Evolutionary conservation across 768 basidiomycete species (phyloP).

Genomic region (Mycena olivaceomarginata): DNA sequence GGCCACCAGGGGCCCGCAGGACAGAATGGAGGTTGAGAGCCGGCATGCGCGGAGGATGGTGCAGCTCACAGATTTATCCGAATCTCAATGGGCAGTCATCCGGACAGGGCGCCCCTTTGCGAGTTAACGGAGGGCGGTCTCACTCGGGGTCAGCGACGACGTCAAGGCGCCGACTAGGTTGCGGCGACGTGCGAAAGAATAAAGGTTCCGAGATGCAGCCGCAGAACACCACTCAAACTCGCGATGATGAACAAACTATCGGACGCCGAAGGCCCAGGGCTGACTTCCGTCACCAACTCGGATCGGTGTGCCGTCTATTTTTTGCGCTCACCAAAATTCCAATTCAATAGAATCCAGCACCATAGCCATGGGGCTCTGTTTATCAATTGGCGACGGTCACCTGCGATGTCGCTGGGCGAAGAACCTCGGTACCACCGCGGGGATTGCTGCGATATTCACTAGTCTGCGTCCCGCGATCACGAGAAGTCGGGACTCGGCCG

Average conservation of each 20-base stretch:
- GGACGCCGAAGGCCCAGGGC: conserved; percentile 8
- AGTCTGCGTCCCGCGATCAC: conserved; percentile 6
- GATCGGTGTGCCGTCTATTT: conserved; percentile 20
- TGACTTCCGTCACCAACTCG: conserved; percentile 20
- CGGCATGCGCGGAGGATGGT: neutral
- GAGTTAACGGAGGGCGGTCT: conserved; percentile 16
- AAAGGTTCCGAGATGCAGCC: conserved; percentile 20
- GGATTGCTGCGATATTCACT: conserved; percentile 24
- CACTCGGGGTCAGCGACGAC: conserved; percentile 20
- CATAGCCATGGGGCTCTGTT: conserved; percentile 18
- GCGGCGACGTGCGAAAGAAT: conserved; percentile 19
- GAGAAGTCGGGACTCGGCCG: neutral
- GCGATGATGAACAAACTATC: conserved; percentile 15
- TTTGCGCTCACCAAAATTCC: conserved; percentile 11
- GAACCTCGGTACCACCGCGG: conserved; percentile 24
- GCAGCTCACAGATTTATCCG: conserved; percentile 17
- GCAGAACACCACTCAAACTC: conserved; percentile 19
- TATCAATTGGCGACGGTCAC: conserved; percentile 24
- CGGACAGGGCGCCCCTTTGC: neutral
- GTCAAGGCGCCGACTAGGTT: conserved; percentile 17
- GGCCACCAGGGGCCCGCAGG: too few species aligned
- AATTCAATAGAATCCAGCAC: conserved; percentile 2
- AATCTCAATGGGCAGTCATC: neutral
- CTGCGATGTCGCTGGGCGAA: conserved; percentile 22
- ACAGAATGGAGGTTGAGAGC: too few species aligned